Base-by-base conservation (phyloP, 1,284 basidiomycete genomes). In the Ustilago hordei region DNA sequence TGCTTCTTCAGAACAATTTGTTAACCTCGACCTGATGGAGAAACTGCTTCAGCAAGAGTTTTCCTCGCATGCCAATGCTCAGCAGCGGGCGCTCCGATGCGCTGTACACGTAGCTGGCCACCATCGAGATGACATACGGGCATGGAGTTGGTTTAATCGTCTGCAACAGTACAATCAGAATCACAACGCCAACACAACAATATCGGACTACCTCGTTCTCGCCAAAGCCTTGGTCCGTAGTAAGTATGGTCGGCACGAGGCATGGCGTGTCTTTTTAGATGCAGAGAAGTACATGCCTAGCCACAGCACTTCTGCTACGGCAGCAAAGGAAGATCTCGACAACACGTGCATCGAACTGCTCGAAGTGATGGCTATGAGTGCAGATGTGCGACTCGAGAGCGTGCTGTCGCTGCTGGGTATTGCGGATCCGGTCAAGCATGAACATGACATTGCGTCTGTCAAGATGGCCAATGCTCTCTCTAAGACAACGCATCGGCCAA, bases 171-270 rank as follows among this genome's bases (percentile, higher is more conserved):
- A 17, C 55, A 61, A 50, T 38, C 39, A 55, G 15, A 31, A 57
- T 8, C 47, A 39, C 8, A 43, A 50, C 3, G 28, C n/a, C 5
- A 13, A 36, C 3, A 47, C 60, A 38, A 53, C 64, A 3, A 53
- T 52, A 2, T 43, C 56, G n/a, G 72, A 75, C 48, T 55, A 61
- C n/a, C 57, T 62, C 31, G 39, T 70, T 13, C 57, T 63, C 15
- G 60, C 68, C 32, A 70, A 67, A 57, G 68, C 67, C 4, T 31
- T 75, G 36, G 15, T 52, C 4, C 63, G 68, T 15, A 66, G 67
- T 2, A 17, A 58, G 39, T 48, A 60, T 35, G 73, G 73, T 8
- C 60, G 56, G 0, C 36, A 39, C n/a, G 67, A 66, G n/a, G 62
- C 68, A 13, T 56, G 61, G 60, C 11, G 19, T 2, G 56, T 43